These are phyloP conservation scores for Bacterosira constricta DNA, from an alignment of 108 stramenopile species.

Conservation along the genomic window DNA sequence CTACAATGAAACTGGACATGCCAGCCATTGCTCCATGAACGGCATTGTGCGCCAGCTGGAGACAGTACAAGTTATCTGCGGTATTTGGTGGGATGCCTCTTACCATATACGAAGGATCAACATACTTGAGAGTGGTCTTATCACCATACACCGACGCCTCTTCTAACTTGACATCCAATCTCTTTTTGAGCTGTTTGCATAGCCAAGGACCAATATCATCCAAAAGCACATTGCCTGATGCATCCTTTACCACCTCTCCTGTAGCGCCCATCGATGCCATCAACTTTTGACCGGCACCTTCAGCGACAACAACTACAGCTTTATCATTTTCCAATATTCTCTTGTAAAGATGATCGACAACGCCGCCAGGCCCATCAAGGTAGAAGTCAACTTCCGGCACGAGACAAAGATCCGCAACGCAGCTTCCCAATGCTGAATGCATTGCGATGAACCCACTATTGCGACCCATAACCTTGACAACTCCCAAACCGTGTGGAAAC, in stretches of 20 bases:
- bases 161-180: slow-evolving; percentile 37
- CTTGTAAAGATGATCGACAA: slow-evolving; percentile 69
- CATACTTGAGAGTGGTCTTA: slow-evolving; percentile 66
- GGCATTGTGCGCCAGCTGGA: slow-evolving; percentile 89
- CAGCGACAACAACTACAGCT: slow-evolving; percentile 81
- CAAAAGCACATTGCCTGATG: slow-evolving; percentile 68
- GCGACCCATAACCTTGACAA: slow-evolving; percentile 91
- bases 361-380: slow-evolving; percentile 76
- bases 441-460: slow-evolving; percentile 81
- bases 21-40: slow-evolving; percentile 95
- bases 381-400: slow-evolving; percentile 89
- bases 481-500: slow-evolving; percentile 71
- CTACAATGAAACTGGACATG: slow-evolving; percentile 80
- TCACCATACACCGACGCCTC: slow-evolving; percentile 39
- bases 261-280: slow-evolving; percentile 33
- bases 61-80: slow-evolving; percentile 85
- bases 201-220: slow-evolving; percentile 68
- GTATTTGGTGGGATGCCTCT: slow-evolving; percentile 86
- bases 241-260: slow-evolving; percentile 53
- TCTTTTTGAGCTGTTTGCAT: slow-evolving; percentile 38
- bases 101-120: slow-evolving; percentile 93
- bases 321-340: slow-evolving; percentile 61
- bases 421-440: slow-evolving; percentile 75
- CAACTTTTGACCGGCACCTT: slow-evolving; percentile 78
- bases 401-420: slow-evolving; percentile 87